Evolutionary conservation across 2,329 filamentous ascomycete species (phyloP), one percentile per base, ranked within the genome.

Genomic region (Beauveria brongniartii): DNA sequence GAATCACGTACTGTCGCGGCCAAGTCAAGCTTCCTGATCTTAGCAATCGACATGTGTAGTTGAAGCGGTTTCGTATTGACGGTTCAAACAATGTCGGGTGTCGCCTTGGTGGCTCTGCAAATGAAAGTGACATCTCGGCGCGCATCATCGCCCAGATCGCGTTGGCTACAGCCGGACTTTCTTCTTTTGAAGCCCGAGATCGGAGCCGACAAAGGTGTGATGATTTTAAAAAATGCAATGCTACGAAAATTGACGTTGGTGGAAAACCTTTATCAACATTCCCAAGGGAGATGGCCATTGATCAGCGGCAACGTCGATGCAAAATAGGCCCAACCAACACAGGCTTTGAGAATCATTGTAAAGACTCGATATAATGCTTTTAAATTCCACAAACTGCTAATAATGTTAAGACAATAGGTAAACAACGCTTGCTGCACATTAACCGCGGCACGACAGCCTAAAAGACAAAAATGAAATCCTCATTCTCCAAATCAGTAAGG

Each of bases 381-480:
- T 3, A 28, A 5, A 20, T 6, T 24, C 14, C 24, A 22, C 4
- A 5, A 8, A 43, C 14, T 37, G n/a, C 50, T 6, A 52, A 8
- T 64, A 68, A 80, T 55, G 76, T 8, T 20, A 3, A 18, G 52
- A 26, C 3, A 28, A 5, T 18, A 44, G 8, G 30, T 20, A 34
- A 2, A 53, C 30, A n/a, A 22, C 8, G 24, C 24, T 50, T 30
- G 26, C 16, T 20, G 24, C 18, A n/a, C 4, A 34, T 24, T 3
- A 26, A 18, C 5, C 26, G n/a, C 26, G 10, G 18, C n/a, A 10
- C 14, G 28, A 24, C 30, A 9, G 30, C 30, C 6, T 60, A 74
- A 61, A 71, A 83, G 3, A 86, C 77, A 70, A 83, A 87, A 7
- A 86, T 76, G 66, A 87, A 87, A 63, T 87, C 83, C 66, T 87